Evolutionary conservation across 2,329 filamentous ascomycete species (phyloP), one percentile per base, ranked within the genome.

Genomic region (Colletotrichum somersetense): DNA sequence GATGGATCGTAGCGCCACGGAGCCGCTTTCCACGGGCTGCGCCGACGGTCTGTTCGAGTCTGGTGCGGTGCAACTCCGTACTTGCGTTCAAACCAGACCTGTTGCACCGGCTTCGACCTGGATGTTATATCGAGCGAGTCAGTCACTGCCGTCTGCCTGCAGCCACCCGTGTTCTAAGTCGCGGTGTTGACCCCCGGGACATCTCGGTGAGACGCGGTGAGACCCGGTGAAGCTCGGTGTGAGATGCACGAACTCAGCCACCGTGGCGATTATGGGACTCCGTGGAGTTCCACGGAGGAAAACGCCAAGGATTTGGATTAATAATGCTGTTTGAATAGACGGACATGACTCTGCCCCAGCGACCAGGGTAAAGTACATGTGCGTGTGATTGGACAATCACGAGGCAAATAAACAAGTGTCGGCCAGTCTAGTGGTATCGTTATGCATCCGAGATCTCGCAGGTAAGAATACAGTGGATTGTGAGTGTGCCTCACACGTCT

Each of bases 241-340:
- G 52, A 20, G 52, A 16, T 42, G 23, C 48, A 16, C 23, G 23
- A 26, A 48, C 10, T 48, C 40, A 66, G 64, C 64, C 64, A 66
- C 64, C 64, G 63, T 58, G 63, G 63, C 50, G 48, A 30, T 26
- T 23, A 4, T 11, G 42, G 53, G 7, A n/a, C 50, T 59, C 62
- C 46, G 55, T 63, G 67, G 67, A 66, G 46, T 66, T 70, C 62
- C 67, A 48, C 48, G 67, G 67, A 61, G 63, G 46, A 65, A 58
- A 58, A 58, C 23, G 52, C 52, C 66, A 52, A 40, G 52, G 44
- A 50, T 55, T 11, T 3, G 33, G 38, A 71, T 71, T 71, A 67
- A 59, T 71, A 61, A 71, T 71, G 33, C 44, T 1, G 2, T 4
- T 20, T 26, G 0, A 7, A 4, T 20, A 5, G 35, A 23, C 11